Base-by-base conservation (phyloP, 2,329 filamentous ascomycete species). In the Xylaria sp. region DNA sequence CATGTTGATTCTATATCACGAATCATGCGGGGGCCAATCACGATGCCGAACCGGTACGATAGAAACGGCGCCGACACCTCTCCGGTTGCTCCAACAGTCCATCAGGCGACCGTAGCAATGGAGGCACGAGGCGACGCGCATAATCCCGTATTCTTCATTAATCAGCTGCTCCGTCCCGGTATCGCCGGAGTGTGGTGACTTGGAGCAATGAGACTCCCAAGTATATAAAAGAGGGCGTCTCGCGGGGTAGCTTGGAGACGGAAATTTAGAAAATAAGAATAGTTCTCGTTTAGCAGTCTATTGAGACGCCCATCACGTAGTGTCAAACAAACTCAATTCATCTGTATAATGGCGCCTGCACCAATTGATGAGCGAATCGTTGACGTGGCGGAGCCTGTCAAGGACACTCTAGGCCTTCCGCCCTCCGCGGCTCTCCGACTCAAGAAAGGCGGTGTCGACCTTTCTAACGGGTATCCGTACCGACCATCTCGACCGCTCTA, bases 401-500 rank as follows among this genome's bases (percentile, higher is more conserved):
- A 92, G 74, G 90, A 92, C 76, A 89, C 81, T 0, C 82, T 94
- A 0, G 84, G 83, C 0, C 82, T 93, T 7, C 91, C 91, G 2
- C 83, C 83, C 10, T 74, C 86, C 1, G 82, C 90, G 1, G 83
- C 85, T 1, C 81, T 84, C 58, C 85, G 91, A 3, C 83, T 93
- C 0, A 87, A 89, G 73, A 92, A 91, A 70, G 90, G 89, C 0
- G 90, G 89, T 1, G 86, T 93, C 63, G 90, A 94, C 76, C 82
- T 93, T 1, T 91, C 89, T 0, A 81, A 88, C 0, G 91, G 91
- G 0, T 93, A 93, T 72, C 91, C 91, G 0, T 92, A 93, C 74
- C 87, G 90, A 0, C 91, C 91, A 1, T 86, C 88, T 0, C 85
- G 85, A 57, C 91, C 91, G 0, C 81, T 93, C 0, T 93, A 89